Percentiles rank a stretch among this genome's conserved stretches.
Conservation (phyloP, 139 green algal genomes). For the Pycnococcus provasolii region DNA sequence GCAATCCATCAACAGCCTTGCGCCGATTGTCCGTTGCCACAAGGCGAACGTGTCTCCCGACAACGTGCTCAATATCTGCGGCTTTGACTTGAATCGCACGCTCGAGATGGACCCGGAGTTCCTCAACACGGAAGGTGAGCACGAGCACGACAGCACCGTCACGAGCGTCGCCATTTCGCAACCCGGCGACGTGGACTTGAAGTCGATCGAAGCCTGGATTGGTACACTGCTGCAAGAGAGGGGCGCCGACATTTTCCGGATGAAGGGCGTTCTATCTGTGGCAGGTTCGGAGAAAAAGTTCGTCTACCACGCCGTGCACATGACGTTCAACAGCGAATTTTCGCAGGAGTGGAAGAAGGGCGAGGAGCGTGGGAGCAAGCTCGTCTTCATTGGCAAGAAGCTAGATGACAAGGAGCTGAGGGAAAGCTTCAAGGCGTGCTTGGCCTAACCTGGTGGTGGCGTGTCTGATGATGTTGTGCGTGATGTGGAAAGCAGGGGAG, state of each 20-base stretch:
- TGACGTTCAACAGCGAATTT: constrained; percentile 61
- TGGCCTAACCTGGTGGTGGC: too few relatives aligned
- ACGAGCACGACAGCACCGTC: constrained; percentile 60
- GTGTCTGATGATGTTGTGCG: too few relatives aligned
- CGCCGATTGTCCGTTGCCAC: constrained; percentile 35
- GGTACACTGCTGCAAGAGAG: constrained; percentile 41
- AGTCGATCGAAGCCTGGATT: constrained; percentile 60
- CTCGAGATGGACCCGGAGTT: constrained; percentile 53
- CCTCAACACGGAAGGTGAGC: constrained; percentile 38
- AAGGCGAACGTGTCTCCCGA: constrained; percentile 39
- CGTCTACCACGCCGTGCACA: constrained; percentile 76
- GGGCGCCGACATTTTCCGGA: constrained; percentile 68
- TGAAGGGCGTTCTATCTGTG: constrained; percentile 62
- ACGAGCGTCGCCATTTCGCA: constrained; percentile 46
- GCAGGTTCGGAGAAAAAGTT: constrained; percentile 56
- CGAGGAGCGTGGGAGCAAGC: constrained; percentile 52
- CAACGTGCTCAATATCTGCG: constrained; percentile 37
- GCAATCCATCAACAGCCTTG: constrained; percentile 22
- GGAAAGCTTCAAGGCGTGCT: constrained; percentile 56
- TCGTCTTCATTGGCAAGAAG: constrained; percentile 88
- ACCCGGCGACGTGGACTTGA: constrained; percentile 39
- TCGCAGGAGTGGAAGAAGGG: constrained; percentile 37
- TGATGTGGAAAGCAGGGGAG: too few relatives aligned
- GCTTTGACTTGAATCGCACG: constrained; percentile 44
- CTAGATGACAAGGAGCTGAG: constrained; percentile 63